Evolutionary conservation across 1,284 basidiomycete species (phyloP).

Genomic region (Amylostereum areolatum): DNA sequence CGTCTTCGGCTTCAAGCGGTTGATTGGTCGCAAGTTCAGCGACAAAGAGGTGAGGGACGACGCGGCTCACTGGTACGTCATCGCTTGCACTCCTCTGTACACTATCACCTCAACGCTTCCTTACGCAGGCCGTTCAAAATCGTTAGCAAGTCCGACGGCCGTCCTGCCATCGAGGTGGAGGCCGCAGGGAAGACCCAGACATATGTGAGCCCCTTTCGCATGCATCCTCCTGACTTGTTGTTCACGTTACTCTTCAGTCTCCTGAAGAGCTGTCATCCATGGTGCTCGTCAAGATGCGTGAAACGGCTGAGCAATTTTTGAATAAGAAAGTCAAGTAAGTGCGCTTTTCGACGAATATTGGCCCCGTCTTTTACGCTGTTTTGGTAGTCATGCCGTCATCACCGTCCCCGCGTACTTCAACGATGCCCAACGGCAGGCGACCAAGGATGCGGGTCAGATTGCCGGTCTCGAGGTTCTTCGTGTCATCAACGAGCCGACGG

Average conservation of each 20-base stretch:
- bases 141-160: slow-evolving; percentile 62
- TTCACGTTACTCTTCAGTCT: slow-evolving; percentile 36
- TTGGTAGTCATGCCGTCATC: slow-evolving; percentile 69
- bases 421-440: slow-evolving; percentile 97
- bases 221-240: slow-evolving; percentile 2
- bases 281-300: slow-evolving; percentile 91
- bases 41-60: slow-evolving; percentile 95
- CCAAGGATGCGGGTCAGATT: slow-evolving; percentile 96
- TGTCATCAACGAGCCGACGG: slow-evolving; percentile 98
- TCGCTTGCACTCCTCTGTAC: slow-evolving; percentile 6
- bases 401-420: slow-evolving; percentile 99
- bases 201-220: slow-evolving; percentile 44
- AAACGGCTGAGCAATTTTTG: slow-evolving; percentile 89
- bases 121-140: slow-evolving; percentile 74
- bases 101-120: neutral
- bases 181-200: slow-evolving; percentile 61
- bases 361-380: neutral
- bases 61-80: slow-evolving; percentile 67
- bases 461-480: slow-evolving; percentile 96
- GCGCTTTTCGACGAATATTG: neutral
- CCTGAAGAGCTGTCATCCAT: slow-evolving; percentile 82
- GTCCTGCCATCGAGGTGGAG: slow-evolving; percentile 79
- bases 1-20: slow-evolving; percentile 93
- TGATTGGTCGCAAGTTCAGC: slow-evolving; percentile 91
- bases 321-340: slow-evolving; percentile 93